Evolutionary conservation across 2,329 filamentous ascomycete genomes (phyloP), one percentile per base, ranked within the genome.

Genomic region (Hypoxylon sp.): DNA sequence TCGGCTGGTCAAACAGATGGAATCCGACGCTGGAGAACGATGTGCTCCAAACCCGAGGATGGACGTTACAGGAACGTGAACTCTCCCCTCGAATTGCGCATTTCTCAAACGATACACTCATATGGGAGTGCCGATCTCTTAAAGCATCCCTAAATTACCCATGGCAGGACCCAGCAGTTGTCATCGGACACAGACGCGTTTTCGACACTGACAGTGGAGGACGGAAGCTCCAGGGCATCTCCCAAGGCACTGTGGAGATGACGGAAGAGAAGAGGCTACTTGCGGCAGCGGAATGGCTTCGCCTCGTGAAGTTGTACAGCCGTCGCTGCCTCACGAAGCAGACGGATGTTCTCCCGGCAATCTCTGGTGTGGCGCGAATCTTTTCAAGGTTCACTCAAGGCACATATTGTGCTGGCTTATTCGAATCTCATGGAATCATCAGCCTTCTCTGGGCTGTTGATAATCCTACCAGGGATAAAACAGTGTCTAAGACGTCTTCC

Each of bases 31-130:
- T 41, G 6, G 46, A 51, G n/a, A 3, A 32, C n/a, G 59, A 61
- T 32, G 21, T 32, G 19, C 50, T 61, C 13, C 48, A 48, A 17
- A 48, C 49, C 1, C 38, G 59, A 2, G 50, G 59, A 9, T 61
- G 59, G 59, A 61, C 59, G 11, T 17, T 61, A 14, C 59, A 61
- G 30, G 59, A 61, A 49, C 48, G 59, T 1, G 59, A 61, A 5
- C 59, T 61, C 4, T 55, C 59, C 9, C 49, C 59, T 17, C 50
- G 59, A 13, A 55, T 61, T 23, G 49, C 48, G 21, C 59, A 61
- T n/a, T 61, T 53, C 41, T 55, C 50, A 1, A 14, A 41, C 2
- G 59, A 49, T 5, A 61, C 59, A 11, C 9, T 61, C 2, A 52
- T 43, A 28, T 61, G 59, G 59, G 59, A 61, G 10, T 61, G 59